A percentile compares a stretch with the other conserved stretches of the same genome.
Conservation (phyloP, 768 basidiomycete species). For the Leucogyrophana mollusca region DNA sequence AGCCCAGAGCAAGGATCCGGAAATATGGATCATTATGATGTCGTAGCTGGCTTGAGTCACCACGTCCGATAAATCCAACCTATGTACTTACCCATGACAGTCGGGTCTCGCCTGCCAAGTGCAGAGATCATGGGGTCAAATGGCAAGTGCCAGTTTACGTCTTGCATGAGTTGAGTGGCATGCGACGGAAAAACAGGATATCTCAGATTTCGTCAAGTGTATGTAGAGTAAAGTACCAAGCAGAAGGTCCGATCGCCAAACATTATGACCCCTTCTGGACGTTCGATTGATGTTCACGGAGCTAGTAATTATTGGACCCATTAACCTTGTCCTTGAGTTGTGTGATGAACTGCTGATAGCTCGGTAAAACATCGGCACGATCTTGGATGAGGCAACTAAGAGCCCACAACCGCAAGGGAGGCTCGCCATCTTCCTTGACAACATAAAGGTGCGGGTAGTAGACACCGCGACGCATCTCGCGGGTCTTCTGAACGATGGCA, state of each 20-base stretch:
- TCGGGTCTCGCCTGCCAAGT: too few species aligned
- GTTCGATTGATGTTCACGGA: not conserved
- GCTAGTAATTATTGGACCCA: conserved; percentile 30
- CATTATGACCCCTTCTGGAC: not conserved
- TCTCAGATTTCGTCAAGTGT: too few species aligned
- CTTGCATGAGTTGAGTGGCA: too few species aligned
- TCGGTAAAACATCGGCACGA: conserved; percentile 90
- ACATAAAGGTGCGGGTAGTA: conserved; percentile 95
- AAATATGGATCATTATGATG: too few species aligned
- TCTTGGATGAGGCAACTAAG: conserved; percentile 94
- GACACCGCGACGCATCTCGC: conserved; percentile 89
- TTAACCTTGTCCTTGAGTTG: conserved; percentile 83
- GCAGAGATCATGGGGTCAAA: too few species aligned
- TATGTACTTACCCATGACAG: too few species aligned
- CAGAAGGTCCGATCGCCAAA: not conserved
- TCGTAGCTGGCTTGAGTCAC: too few species aligned
- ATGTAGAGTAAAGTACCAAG: too few species aligned
- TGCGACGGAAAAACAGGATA: too few species aligned
- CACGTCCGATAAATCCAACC: too few species aligned
- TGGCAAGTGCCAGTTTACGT: too few species aligned
- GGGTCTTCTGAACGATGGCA: conserved; percentile 89
- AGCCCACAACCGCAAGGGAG: conserved; percentile 92
- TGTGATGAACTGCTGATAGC: conserved; percentile 92
- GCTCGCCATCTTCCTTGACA: conserved; percentile 98
- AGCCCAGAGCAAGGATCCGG: too few species aligned